Evolutionary conservation across 371 early-diverging fungal species (phyloP).

Genomic region (Apophysomyces sp.): DNA sequence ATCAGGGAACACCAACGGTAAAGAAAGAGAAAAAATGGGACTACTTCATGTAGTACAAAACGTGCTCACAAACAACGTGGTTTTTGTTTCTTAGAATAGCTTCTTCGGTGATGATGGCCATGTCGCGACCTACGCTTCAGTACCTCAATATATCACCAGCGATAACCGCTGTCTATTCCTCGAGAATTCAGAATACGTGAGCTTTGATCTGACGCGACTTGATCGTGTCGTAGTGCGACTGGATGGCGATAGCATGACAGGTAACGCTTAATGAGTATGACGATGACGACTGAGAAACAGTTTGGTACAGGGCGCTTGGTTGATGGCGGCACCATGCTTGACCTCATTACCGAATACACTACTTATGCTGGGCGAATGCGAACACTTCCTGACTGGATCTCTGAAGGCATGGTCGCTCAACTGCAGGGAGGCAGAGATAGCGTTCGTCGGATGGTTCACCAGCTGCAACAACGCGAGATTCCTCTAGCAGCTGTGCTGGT

Average conservation of each 20-base stretch:
- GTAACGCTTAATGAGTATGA: background rate
- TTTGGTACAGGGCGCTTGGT: slow-evolving; percentile 34
- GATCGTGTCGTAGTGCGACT: slow-evolving; percentile 44
- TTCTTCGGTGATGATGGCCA: slow-evolving; percentile 24
- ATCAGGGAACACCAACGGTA: background rate
- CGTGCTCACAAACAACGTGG: background rate
- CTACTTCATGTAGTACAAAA: slow-evolving; percentile 1
- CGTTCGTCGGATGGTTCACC: slow-evolving; percentile 27
- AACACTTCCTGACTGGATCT: slow-evolving; percentile 49
- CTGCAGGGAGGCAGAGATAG: slow-evolving; percentile 49
- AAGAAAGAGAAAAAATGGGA: background rate
- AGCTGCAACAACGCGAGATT: slow-evolving; percentile 20
- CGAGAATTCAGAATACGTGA: slow-evolving; percentile 49
- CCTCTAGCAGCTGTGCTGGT: slow-evolving; percentile 47
- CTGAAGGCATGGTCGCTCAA: slow-evolving; percentile 43
- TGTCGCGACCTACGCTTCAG: slow-evolving; percentile 41
- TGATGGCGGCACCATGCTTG: slow-evolving; percentile 41
- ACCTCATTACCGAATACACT: slow-evolving; percentile 49
- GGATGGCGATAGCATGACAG: slow-evolving; percentile 23
- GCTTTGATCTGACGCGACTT: slow-evolving; percentile 45
- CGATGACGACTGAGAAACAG: background rate
- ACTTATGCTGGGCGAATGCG: slow-evolving; percentile 46
- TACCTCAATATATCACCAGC: slow-evolving; percentile 53
- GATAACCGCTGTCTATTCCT: slow-evolving; percentile 45
- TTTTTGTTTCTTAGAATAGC: slow-evolving; percentile 11